Conservation (phyloP, 495 filamentous ascomycete genomes). For the Terfezia claveryi region DNA sequence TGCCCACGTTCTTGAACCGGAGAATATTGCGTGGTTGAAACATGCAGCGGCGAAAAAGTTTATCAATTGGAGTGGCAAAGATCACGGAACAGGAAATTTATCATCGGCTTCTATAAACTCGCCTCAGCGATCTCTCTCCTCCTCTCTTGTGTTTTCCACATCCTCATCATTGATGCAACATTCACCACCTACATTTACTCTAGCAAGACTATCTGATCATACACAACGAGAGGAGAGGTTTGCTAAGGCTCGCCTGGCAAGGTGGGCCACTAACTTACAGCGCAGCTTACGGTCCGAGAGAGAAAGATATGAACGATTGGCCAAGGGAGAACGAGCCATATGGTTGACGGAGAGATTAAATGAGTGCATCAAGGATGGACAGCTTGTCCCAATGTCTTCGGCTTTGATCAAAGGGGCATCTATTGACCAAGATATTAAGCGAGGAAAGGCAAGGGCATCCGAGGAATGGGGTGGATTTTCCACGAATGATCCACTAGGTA, state of each 20-base stretch:
- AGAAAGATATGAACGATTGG: constrained; percentile 47
- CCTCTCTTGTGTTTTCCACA: constrained; percentile 2
- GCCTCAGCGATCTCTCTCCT: constrained; percentile 7
- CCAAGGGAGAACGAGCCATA: constrained; percentile 46
- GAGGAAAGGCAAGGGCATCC: not conserved
- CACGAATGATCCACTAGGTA: not conserved
- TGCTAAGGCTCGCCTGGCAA: constrained; percentile 60
- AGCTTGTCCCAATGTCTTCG: constrained; percentile 28
- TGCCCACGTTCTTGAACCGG: constrained; percentile 48
- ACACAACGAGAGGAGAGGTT: constrained; percentile 48
- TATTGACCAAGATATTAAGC: not conserved
- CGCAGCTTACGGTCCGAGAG: constrained; percentile 63
- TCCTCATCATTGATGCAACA: constrained; percentile 19
- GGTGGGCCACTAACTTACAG: constrained; percentile 83
- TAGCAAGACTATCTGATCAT: constrained; percentile 50
- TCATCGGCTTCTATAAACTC: not conserved
- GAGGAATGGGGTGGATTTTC: not conserved
- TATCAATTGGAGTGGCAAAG: constrained; percentile 34
- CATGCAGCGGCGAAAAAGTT: constrained; percentile 76
- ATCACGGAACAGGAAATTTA: no score
- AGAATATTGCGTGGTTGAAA: constrained; percentile 67
- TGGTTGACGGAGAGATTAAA: constrained; percentile 59
- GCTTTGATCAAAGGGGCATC: constrained; percentile 1
- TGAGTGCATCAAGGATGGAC: constrained; percentile 54
- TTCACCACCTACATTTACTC: constrained; percentile 35